phyloP scores from a whole-genome alignment of 495 filamentous ascomycete species.

The Penicillium mononematosum region DNA sequence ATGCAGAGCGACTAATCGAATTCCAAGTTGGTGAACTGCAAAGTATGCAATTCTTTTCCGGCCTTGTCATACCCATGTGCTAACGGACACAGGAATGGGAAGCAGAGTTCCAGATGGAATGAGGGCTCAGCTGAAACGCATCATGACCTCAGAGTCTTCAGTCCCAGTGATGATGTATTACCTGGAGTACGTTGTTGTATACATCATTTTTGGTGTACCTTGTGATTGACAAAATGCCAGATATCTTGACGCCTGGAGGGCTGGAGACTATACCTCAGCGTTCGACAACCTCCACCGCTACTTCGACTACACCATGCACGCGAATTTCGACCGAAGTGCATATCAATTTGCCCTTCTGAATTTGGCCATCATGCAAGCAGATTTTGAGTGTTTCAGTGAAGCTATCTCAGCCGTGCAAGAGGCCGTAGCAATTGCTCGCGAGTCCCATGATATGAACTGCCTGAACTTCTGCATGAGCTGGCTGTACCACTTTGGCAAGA shows the following conservation, averaged over 20 bases:
- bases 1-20: conserved; percentile 79
- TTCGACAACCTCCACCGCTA: conserved; percentile 93
- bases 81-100: conserved; percentile 55
- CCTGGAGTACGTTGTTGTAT: conserved; percentile 53
- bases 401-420: conserved; percentile 92
- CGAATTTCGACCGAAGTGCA: conserved; percentile 68
- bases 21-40: conserved; percentile 87
- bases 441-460: conserved; percentile 88
- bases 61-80: conserved; percentile 11
- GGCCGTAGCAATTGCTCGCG: conserved; percentile 83
- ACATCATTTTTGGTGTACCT: not conserved
- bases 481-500: conserved; percentile 92
- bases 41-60: conserved; percentile 50
- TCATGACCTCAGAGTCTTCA: conserved; percentile 63
- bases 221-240: conserved; percentile 32
- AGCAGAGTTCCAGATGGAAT: conserved; percentile 69
- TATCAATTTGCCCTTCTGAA: conserved; percentile 98
- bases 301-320: conserved; percentile 96
- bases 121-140: conserved; percentile 58
- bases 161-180: conserved; percentile 76
- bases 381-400: conserved; percentile 89
- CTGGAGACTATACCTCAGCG: conserved; percentile 84
- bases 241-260: conserved; percentile 87
- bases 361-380: conserved; percentile 86
- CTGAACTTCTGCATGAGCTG: conserved; percentile 95